Evolutionary conservation across 1,284 basidiomycete genomes (phyloP), one percentile per base, ranked within the genome.

Genomic region (Apiotrichum siamense): DNA sequence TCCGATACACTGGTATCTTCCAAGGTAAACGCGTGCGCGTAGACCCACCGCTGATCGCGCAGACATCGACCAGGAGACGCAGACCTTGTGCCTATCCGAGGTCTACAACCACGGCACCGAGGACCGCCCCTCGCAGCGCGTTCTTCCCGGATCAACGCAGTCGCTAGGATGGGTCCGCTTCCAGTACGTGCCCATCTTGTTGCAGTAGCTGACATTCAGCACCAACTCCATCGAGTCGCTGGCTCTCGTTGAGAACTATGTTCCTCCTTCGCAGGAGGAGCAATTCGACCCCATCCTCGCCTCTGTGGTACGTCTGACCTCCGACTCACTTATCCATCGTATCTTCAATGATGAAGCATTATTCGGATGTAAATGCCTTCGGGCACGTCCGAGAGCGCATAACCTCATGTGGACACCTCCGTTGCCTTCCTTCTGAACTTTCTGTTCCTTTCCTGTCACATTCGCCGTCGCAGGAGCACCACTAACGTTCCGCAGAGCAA

Each of bases 111-210:
- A 69, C 51, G 70, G 70, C 7, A 70, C 70, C 0, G 70, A 72
- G 55, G 65, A 70, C 49, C 54, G 70, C n/a, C 63, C 64, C 4
- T 61, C 64, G 0, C 51, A 57, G 7, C 53, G 61, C 15, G 63
- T 60, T 31, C 47, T 70, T 5, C 63, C 66, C 11, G 66, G 66
- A 4, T 65, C 63, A 0, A 47, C 58, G 3, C 57, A 54, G 18
- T 63, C 60, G 1, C 59, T 72, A 1, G 70, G 70, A 17, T 72
- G 70, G 70, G 76, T 86, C 83, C 74, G 93, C 88, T 76, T 88
- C 84, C 47, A 94, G 88, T 85, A 68, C 63, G 85, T 78, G 47
- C 29, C 12, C 3, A 5, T n/a, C 18, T n/a, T 10, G 7, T 12
- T 7, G 7, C 13, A 6, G 0, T 5, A 10, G 37, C 44, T 51